These are phyloP conservation scores for Heliocybe sulcata DNA, from an alignment of 1,284 basidiomycete species.

Conservation along the genomic window DNA sequence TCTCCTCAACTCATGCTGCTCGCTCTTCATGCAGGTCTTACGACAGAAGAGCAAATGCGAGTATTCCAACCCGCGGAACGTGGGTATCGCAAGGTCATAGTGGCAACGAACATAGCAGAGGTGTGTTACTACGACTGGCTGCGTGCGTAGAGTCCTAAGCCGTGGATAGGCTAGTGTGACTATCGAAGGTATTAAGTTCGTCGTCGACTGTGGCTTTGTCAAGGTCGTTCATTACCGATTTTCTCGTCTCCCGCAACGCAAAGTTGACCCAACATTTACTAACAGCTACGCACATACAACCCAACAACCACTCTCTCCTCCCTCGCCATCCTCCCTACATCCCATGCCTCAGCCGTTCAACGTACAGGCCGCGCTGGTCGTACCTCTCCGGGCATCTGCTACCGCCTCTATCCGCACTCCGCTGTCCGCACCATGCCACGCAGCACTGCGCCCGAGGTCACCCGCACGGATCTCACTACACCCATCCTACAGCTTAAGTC, in stretches of 20 bases:
- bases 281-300: slow-evolving; percentile 78
- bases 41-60: slow-evolving; percentile 78
- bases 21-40: slow-evolving; percentile 85
- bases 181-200: slow-evolving; percentile 91
- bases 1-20: slow-evolving; percentile 59
- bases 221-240: too few relatives aligned
- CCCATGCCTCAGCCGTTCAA: slow-evolving; percentile 81
- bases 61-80: slow-evolving; percentile 76
- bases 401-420: slow-evolving; percentile 81
- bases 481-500: slow-evolving; percentile 91
- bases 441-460: slow-evolving; percentile 84
- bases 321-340: slow-evolving; percentile 73
- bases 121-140: slow-evolving; percentile 26
- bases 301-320: slow-evolving; percentile 79
- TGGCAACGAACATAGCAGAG: slow-evolving; percentile 96
- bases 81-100: slow-evolving; percentile 83
- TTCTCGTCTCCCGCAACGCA: too few relatives aligned
- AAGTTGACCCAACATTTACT: too few relatives aligned
- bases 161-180: slow-evolving; percentile 79
- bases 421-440: slow-evolving; percentile 51
- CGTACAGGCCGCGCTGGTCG: slow-evolving; percentile 88
- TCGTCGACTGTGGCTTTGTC: slow-evolving; percentile 94
- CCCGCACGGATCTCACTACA: slow-evolving; percentile 81
- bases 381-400: slow-evolving; percentile 86
- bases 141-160: background rate